A percentile compares a stretch with the other conserved stretches of the same genome.
Evolutionary conservation across 2,329 filamentous ascomycete species (phyloP).

Genomic region (Alternaria conjuncta): DNA sequence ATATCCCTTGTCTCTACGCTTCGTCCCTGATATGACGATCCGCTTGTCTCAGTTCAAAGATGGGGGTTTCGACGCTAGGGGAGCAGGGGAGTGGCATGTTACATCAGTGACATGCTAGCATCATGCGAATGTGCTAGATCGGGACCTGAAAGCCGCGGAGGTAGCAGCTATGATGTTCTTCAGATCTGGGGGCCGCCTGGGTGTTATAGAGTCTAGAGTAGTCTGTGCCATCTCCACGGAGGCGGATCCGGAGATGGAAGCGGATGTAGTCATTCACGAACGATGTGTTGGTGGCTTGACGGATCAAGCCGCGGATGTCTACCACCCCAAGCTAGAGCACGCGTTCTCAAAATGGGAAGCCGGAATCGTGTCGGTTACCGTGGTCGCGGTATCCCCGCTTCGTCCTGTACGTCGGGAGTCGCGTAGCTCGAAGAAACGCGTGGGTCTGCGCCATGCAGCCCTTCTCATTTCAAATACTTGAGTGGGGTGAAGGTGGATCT

Average conservation of each 20-base stretch:
- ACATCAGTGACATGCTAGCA: not conserved
- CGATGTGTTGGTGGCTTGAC: not conserved
- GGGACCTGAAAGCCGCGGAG: not conserved
- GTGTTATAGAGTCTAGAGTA: too few species aligned
- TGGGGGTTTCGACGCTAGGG: too few species aligned
- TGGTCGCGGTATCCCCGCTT: not conserved
- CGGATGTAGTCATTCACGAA: too few species aligned
- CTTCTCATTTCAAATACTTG: not conserved
- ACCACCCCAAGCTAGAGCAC: fast-evolving
- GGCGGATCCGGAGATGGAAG: too few species aligned
- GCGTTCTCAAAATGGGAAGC: not conserved
- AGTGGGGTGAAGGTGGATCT: not conserved
- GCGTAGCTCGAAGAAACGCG: not conserved
- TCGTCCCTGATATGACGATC: too few species aligned
- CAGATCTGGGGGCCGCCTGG: not conserved
- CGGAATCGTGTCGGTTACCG: not conserved
- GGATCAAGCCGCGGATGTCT: not conserved
- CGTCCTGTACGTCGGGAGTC: not conserved
- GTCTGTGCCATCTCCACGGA: too few species aligned
- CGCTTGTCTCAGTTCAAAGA: fast-evolving
- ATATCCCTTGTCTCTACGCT: not conserved
- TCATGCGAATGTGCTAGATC: not conserved
- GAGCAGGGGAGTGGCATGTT: not conserved
- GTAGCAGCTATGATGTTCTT: not conserved
- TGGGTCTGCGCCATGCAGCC: not conserved